Percentiles rank a stretch among this genome's conserved stretches.
Evolutionary conservation across 805 yeast genomes (phyloP).

Genomic region (Candida insectorum): DNA sequence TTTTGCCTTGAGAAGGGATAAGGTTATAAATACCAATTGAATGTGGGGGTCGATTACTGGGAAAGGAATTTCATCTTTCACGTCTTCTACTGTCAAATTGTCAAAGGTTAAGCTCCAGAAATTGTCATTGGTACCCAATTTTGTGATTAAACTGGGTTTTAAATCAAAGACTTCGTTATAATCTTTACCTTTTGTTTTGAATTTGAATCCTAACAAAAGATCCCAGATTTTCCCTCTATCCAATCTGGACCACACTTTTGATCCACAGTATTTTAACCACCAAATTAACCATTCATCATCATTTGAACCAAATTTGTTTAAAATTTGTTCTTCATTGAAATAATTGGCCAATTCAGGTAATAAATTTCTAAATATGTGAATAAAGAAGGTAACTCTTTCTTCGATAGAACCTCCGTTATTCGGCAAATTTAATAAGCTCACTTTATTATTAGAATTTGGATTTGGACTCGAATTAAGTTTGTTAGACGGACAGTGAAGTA

Average conservation of each 20-base stretch:
- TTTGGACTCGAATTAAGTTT: slow-evolving; percentile 43
- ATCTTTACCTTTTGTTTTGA: slow-evolving; percentile 26
- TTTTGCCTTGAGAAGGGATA: slow-evolving; percentile 77
- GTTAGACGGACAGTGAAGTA: slow-evolving; percentile 67
- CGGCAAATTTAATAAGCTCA: slow-evolving; percentile 37
- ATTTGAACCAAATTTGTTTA: slow-evolving; percentile 51
- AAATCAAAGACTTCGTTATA: slow-evolving; percentile 33
- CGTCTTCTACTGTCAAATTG: slow-evolving; percentile 3
- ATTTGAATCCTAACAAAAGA: slow-evolving; percentile 72
- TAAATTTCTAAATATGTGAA: slow-evolving; percentile 55
- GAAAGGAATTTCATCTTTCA: slow-evolving; percentile 41
- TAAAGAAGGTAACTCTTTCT: slow-evolving; percentile 65
- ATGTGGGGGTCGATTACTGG: slow-evolving; percentile 70
- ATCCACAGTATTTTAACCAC: slow-evolving; percentile 93
- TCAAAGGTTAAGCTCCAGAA: slow-evolving; percentile 47
- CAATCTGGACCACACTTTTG: slow-evolving; percentile 74
- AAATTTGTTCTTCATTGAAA: slow-evolving; percentile 75
- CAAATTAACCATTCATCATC: slow-evolving; percentile 90
- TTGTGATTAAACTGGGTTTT: slow-evolving; percentile 24
- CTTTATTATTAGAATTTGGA: slow-evolving; percentile 7
- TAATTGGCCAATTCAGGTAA: slow-evolving; percentile 76
- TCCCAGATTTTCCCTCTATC: slow-evolving; percentile 94
- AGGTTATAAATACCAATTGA: slow-evolving; percentile 69
- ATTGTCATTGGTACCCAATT: slow-evolving; percentile 58
- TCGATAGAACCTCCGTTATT: slow-evolving; percentile 62